Evolutionary conservation across 345 rosid species (phyloP).

Genomic region (Chamaenerion angustifolium): DNA sequence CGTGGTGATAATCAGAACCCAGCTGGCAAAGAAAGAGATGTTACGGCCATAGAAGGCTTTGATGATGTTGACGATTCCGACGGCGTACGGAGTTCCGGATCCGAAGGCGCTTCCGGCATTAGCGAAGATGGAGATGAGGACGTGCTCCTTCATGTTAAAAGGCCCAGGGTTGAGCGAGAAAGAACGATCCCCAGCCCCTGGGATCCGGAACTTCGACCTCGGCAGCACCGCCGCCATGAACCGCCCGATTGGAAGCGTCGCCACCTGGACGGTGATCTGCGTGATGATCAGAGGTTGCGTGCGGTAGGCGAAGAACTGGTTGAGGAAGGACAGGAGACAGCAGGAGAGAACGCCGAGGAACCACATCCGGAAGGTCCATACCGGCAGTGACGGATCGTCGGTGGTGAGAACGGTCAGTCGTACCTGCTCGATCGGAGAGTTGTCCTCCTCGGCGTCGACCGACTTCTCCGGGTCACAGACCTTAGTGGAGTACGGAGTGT

Average conservation of each 20-base stretch:
- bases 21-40: slow-evolving; percentile 57
- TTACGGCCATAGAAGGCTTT: slow-evolving; percentile 52
- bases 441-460: slow-evolving; percentile 23
- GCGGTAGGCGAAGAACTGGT: slow-evolving; percentile 73
- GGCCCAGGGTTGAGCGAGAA: slow-evolving; percentile 75
- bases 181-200: slow-evolving; percentile 34
- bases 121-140: slow-evolving; percentile 64
- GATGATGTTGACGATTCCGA: slow-evolving; percentile 55
- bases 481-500: slow-evolving; percentile 9
- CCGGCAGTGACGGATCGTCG: slow-evolving; percentile 65
- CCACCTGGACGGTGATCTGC: slow-evolving; percentile 72
- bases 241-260: slow-evolving; percentile 60
- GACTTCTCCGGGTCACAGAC: slow-evolving; percentile 12
- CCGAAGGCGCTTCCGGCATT: slow-evolving; percentile 87
- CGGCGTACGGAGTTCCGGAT: slow-evolving; percentile 50
- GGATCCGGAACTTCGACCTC: slow-evolving; percentile 36
- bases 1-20: slow-evolving; percentile 82
- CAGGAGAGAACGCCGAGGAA: slow-evolving; percentile 58
- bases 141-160: slow-evolving; percentile 80
- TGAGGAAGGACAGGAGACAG: slow-evolving; percentile 55
- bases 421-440: slow-evolving; percentile 68
- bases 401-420: slow-evolving; percentile 61
- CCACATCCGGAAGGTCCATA: slow-evolving; percentile 93
- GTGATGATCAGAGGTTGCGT: slow-evolving; percentile 72
- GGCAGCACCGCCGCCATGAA: slow-evolving; percentile 60